Percentiles rank a stretch among this genome's conserved stretches.
Evolutionary conservation across 352 stramenopile species (phyloP).

Genomic region (Phytophthora hybrid): DNA sequence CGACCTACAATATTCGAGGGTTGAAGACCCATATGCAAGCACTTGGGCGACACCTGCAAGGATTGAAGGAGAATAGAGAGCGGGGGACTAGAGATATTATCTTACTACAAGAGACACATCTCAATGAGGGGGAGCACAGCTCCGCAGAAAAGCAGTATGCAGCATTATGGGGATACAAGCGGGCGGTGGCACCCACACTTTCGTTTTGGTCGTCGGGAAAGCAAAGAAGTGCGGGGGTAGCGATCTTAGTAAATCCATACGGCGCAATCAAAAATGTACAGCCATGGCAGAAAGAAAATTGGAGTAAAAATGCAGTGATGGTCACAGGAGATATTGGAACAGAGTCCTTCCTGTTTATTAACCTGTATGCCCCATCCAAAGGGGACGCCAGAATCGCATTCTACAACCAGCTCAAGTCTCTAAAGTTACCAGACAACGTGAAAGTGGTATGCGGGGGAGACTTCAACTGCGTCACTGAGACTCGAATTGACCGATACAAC

Average conservation of each 20-base stretch:
- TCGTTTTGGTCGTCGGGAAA: background rate
- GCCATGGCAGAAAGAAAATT: background rate
- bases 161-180: background rate
- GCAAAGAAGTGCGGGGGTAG: slow-evolving; percentile 1
- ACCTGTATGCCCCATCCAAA: background rate
- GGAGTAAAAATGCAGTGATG: background rate
- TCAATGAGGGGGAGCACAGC: background rate
- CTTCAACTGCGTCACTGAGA: too few species aligned
- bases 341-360: background rate
- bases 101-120: slow-evolving; percentile 2
- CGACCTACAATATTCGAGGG: too few species aligned
- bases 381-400: too few species aligned
- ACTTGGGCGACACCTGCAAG: too few species aligned
- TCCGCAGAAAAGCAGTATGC: background rate
- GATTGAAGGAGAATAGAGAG: background rate
- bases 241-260: background rate
- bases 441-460: too few species aligned
- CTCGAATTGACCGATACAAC: too few species aligned
- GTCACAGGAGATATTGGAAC: background rate
- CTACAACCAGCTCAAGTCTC: too few species aligned
- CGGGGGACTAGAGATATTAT: background rate
- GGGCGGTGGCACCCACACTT: background rate
- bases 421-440: too few species aligned
- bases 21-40: too few species aligned
- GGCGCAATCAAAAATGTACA: background rate